Conservation (phyloP, 495 filamentous ascomycete genomes). For the Tuber magnatum region DNA sequence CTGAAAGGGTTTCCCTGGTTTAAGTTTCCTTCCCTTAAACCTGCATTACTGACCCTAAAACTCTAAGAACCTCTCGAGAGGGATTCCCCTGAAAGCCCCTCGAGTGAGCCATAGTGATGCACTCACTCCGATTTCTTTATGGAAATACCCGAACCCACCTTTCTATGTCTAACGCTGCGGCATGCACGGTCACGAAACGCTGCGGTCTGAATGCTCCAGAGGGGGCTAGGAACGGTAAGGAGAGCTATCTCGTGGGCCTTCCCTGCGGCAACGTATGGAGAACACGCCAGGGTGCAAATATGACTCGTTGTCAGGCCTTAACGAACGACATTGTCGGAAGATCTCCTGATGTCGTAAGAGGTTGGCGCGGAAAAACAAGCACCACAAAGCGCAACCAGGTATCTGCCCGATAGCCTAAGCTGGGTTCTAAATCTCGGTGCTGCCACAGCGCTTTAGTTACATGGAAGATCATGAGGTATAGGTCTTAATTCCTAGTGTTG, state of each 20-base stretch:
- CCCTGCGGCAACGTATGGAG: not conserved
- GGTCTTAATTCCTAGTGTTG: not conserved
- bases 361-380: not conserved
- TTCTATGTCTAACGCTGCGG: not conserved
- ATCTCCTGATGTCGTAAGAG: not conserved
- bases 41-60: not conserved
- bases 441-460: not conserved
- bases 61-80: not conserved
- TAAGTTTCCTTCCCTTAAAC: not conserved
- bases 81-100: not conserved
- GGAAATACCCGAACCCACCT: not conserved
- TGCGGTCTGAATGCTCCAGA: not conserved
- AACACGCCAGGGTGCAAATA: not conserved
- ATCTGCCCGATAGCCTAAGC: not conserved
- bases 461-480: not conserved
- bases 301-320: not conserved
- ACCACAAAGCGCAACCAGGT: not conserved
- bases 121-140: not conserved
- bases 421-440: not conserved
- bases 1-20: not conserved
- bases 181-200: not conserved
- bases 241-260: not conserved
- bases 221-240: not conserved
- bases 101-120: not conserved
- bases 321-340: not conserved